Evolutionary conservation across 1,284 basidiomycete genomes (phyloP), one percentile per base, ranked within the genome.

Genomic region (Macrocybe sp.): DNA sequence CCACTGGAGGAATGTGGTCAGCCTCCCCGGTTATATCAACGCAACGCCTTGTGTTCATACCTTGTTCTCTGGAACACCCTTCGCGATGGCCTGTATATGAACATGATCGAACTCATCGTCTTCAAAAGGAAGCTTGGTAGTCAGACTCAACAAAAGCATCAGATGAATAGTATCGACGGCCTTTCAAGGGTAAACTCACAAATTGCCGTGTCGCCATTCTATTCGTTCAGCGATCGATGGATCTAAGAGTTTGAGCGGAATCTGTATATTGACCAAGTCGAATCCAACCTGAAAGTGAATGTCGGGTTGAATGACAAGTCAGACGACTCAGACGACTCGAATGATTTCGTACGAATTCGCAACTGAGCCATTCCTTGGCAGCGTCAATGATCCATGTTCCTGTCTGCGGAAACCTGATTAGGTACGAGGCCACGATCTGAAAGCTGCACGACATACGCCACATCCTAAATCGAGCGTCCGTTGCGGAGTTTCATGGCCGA

Each of bases 61-160:
- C 71, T 89, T 86, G 56, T 81, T 84, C 60, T 89, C 85, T 4
- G 85, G 85, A 12, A 88, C 77, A 16, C 79, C 85, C 53, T 75
- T 74, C 0, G 83, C 79, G 41, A 89, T 75, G 41, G 69, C 68
- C 45, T 77, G 69, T 41, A 87, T 75, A 58, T 83, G 85, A n/a
- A 89, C 79, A 62, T 83, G 78, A 59, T 89, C 86, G 52, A 89
- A 89, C 55, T 84, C 78, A 51, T 88, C 83, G 49, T 89, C 86
- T 11, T 86, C 83, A 56, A 88, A 89, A 1, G 86, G 86, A 9
- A 89, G 69, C 55, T 74, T 82, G 7, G 78, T 85, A 36, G 85
- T 83, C 54, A 89, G 62, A 62, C 86, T 89, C 52, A 14, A 45
- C 5, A n/a, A 41, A 34, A 12, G 7, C 7, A 10, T 38, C 41